Evolutionary conservation across 306 rosid genomes (phyloP), one percentile per base, ranked within the genome.

Genomic region (Fragaria iinumae): DNA sequence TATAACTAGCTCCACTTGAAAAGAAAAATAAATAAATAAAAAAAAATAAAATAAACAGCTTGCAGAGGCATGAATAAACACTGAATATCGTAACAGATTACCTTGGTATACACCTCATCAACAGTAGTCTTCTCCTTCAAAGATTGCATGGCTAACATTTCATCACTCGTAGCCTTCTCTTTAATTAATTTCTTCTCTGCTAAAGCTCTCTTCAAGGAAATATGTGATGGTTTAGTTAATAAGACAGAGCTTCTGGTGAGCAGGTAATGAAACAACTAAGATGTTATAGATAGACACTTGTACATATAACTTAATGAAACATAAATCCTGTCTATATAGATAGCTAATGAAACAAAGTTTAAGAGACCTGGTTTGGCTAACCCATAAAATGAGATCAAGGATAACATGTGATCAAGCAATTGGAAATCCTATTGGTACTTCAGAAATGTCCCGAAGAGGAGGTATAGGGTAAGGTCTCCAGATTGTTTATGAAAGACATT

Each of bases 31-130:
- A 25, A 25, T 25, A 25, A 25, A 25, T 25, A 25, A 25, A 25
- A 25, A 25, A 25, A 25, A 25, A n/a, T n/a, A n/a, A 49, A 48
- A 29, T 4, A 11, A 43, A 43, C 1, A 43, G 57, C 27, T 43
- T n/a, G 43, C 62, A 69, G 34, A 71, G 45, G 60, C 27, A 20
- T 20, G 27, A 55, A 55, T 3, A 29, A 39, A 1, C 21, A 69
- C 52, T 63, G 10, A 67, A 68, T 60, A n/a, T 59, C 8, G 27
- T 27, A 36, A 67, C 69, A 77, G 65, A 71, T 67, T 86, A 95
- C 98, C 98, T 92, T 90, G 60, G 88, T 55, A 86, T 80, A 90
- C 87, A 92, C 82, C 79, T 92, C 97, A 74, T 82, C 82, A 23
- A 83, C 78, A 55, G 91, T 68, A 73, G 81, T 85, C 83, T 92